Evolutionary conservation across 2,329 filamentous ascomycete genomes (phyloP).

Genomic region (Colletotrichum plurivorum): DNA sequence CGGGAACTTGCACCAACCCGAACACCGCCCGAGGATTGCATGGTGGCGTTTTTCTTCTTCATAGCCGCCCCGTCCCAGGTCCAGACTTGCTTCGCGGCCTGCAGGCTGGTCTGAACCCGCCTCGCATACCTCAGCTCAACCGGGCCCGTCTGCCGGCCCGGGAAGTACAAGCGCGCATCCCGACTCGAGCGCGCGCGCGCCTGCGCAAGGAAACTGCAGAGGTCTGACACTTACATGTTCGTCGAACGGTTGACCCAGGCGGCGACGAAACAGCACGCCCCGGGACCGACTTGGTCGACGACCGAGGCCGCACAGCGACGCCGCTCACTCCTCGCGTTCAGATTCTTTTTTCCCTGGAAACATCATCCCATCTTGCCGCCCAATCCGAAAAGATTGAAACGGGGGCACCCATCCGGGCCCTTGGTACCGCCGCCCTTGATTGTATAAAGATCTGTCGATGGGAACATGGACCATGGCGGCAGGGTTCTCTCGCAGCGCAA

Average conservation of each 20-base stretch:
- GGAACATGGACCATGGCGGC: constrained; percentile 24
- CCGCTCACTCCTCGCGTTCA: constrained; percentile 35
- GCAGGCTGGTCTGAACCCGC: constrained; percentile 28
- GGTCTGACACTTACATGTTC: constrained; percentile 13
- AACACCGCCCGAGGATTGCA: constrained; percentile 37
- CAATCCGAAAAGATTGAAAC: constrained; percentile 33
- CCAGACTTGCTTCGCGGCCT: constrained; percentile 21
- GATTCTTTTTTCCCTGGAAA: constrained; percentile 16
- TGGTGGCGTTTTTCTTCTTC: constrained; percentile 13
- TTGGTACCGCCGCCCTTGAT: constrained; percentile 9
- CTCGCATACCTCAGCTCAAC: constrained; percentile 10
- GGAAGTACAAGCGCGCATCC: constrained; percentile 3
- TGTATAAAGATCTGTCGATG: constrained; percentile 23
- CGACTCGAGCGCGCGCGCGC: constrained; percentile 1
- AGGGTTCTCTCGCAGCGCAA: constrained; percentile 7
- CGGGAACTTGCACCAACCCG: constrained; percentile 29
- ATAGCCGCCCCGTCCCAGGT: neutral
- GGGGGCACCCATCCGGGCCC: constrained; percentile 16
- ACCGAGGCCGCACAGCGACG: constrained; percentile 5
- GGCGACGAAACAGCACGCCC: neutral
- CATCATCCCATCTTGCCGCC: constrained; percentile 28
- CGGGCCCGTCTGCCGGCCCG: constrained; percentile 14
- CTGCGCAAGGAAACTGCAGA: neutral
- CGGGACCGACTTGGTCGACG: constrained; percentile 30
- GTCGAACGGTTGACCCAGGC: constrained; percentile 12